phyloP scores from a whole-genome alignment of 2,329 filamentous ascomycete species.

The Orbilia ellipsospora region DNA sequence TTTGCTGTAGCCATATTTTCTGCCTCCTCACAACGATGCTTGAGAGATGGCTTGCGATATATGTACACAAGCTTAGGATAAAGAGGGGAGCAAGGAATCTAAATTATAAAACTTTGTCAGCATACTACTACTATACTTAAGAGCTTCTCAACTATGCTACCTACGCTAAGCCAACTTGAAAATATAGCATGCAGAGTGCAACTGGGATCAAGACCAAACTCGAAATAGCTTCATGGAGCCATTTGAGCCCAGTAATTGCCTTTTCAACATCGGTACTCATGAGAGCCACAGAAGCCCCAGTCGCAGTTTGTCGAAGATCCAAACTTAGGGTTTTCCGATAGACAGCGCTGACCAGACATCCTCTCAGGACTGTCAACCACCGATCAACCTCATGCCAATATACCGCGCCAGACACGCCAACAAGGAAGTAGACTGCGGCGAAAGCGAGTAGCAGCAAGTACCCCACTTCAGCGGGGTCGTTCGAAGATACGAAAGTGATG shows the following conservation, averaged over 20 bases:
- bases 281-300: slow-evolving; percentile 64
- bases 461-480: slow-evolving; percentile 40
- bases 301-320: slow-evolving; percentile 61
- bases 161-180: slow-evolving; percentile 61
- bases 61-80: slow-evolving; percentile 23
- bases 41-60: slow-evolving; percentile 34
- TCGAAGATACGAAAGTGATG: slow-evolving; percentile 53
- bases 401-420: slow-evolving; percentile 55
- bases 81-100: slow-evolving; percentile 36
- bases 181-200: slow-evolving; percentile 61
- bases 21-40: slow-evolving; percentile 31
- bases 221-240: slow-evolving; percentile 64
- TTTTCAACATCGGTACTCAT: slow-evolving; percentile 67
- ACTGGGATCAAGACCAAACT: slow-evolving; percentile 61
- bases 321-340: slow-evolving; percentile 61
- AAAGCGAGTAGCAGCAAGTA: slow-evolving; percentile 42
- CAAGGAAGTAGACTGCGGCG: slow-evolving; percentile 32
- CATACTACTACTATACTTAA: not conserved
- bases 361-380: slow-evolving; percentile 60
- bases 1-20: slow-evolving; percentile 47
- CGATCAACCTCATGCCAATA: slow-evolving; percentile 59
- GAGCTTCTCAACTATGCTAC: not conserved
- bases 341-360: slow-evolving; percentile 61
- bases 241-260: slow-evolving; percentile 61
- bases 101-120: not conserved